These are phyloP conservation scores for Malbranchea zuffiana DNA, from an alignment of 2,329 filamentous ascomycete species.

Conservation along the genomic window DNA sequence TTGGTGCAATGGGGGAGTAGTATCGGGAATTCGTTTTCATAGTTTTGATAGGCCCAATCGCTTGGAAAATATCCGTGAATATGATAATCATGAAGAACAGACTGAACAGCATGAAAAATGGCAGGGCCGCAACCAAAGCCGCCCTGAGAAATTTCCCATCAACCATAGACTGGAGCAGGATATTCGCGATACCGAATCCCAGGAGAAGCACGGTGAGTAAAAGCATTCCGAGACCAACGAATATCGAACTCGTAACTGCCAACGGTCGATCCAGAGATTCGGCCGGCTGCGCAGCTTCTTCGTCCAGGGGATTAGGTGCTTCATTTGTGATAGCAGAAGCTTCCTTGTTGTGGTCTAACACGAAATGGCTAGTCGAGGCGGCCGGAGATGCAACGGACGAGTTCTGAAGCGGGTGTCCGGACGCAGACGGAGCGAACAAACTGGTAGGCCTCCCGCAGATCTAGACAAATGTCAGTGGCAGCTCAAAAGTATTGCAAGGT, in stretches of 20 bases:
- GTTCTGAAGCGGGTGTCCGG: conserved; percentile 8
- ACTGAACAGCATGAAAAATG: conserved; percentile 29
- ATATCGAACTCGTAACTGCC: conserved; percentile 28
- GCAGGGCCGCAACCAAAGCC: conserved; percentile 23
- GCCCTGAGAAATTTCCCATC: conserved; percentile 25
- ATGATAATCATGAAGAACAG: conserved; percentile 44
- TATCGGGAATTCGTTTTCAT: conserved; percentile 36
- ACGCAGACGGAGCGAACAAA: conserved; percentile 12
- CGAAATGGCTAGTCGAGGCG: conserved; percentile 14
- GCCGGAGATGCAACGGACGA: conserved; percentile 15
- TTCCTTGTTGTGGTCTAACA: conserved; percentile 22
- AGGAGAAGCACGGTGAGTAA: conserved; percentile 31
- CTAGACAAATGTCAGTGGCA: conserved; percentile 6
- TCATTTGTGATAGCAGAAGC: background rate
- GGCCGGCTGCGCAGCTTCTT: conserved; percentile 17
- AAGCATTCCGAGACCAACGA: conserved; percentile 31
- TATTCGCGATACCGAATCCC: conserved; percentile 31
- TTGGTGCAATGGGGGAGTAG: conserved; percentile 28
- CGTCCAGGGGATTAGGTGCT: conserved; percentile 6
- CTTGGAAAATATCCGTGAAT: conserved; percentile 39
- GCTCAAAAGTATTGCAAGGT: background rate
- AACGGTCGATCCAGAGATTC: conserved; percentile 37
- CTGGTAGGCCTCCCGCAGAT: conserved; percentile 15
- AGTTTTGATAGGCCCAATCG: conserved; percentile 41
- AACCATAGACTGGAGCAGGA: conserved; percentile 32